Conservation (phyloP, 2,329 filamentous ascomycete genomes). For the Fusarium coicis region DNA sequence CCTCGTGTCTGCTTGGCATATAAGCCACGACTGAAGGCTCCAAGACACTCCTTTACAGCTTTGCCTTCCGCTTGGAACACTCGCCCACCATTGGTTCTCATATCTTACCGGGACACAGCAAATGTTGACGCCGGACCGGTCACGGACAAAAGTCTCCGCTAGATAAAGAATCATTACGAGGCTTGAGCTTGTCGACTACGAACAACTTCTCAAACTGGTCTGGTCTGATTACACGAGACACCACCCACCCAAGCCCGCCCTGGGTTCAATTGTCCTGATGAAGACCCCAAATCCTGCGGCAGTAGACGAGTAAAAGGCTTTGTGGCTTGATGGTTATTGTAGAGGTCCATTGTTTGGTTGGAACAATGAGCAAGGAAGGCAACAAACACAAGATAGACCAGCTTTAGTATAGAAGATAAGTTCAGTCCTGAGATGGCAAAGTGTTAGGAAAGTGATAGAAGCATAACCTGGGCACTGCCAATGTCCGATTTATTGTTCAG, state of each 20-base stretch:
- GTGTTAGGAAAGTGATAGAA: accelerated
- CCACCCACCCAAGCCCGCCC: background rate
- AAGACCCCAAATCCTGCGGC: accelerated
- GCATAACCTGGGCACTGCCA: accelerated
- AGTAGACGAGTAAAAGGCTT: accelerated
- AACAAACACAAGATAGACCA: too few relatives aligned
- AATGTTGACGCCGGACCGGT: background rate
- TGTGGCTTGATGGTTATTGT: accelerated
- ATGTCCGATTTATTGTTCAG: accelerated
- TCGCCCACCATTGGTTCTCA: accelerated
- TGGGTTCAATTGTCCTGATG: accelerated
- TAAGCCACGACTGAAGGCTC: background rate
- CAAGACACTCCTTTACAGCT: background rate
- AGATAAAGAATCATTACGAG: background rate
- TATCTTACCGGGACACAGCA: background rate
- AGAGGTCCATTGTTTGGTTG: accelerated
- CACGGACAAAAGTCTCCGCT: background rate
- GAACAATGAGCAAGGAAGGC: accelerated
- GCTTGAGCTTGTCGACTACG: background rate
- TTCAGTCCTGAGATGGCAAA: accelerated
- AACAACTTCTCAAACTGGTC: background rate
- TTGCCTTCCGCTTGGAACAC: too few relatives aligned
- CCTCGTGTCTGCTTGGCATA: background rate
- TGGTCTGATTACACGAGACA: background rate
- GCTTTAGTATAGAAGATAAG: accelerated